Percentiles rank a stretch among this genome's conserved stretches.
phyloP scores from a whole-genome alignment of 164 flowering plant species.

The Sedum album region DNA sequence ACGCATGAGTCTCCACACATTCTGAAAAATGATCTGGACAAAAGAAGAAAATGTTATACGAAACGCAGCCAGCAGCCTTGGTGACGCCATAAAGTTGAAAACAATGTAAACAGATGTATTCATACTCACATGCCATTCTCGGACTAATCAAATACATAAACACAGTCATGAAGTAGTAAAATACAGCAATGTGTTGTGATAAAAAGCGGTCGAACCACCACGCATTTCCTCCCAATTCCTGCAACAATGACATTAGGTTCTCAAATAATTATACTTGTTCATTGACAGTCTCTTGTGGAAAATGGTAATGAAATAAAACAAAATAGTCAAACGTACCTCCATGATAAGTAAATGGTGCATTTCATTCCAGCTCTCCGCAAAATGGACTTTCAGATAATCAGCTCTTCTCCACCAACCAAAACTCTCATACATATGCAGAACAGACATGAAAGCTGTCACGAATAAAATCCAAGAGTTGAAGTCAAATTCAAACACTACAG shows the following conservation, averaged over 20 bases:
- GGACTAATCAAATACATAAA: conserved; percentile 85
- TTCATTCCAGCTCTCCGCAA: conserved; percentile 99
- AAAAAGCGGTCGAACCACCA: conserved; percentile 97
- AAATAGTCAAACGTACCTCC: conserved; percentile 52
- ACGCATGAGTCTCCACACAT: conserved; percentile 94
- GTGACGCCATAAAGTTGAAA: neutral
- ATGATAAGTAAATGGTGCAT: conserved; percentile 98
- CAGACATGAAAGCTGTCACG: conserved; percentile 76
- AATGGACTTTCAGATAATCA: conserved; percentile 93
- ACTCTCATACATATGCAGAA: conserved; percentile 95
- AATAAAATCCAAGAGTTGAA: neutral
- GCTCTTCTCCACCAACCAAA: conserved; percentile 99
- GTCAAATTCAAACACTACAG: neutral
- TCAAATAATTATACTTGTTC: neutral
- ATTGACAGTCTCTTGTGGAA: neutral
- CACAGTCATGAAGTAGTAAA: conserved; percentile 81
- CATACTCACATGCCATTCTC: conserved; percentile 96
- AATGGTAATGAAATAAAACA: neutral
- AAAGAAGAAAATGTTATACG: neutral
- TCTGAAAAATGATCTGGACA: conserved; percentile 91
- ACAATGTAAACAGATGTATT: neutral
- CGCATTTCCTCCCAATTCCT: conserved; percentile 91
- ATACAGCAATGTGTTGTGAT: conserved; percentile 79
- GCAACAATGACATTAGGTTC: conserved; percentile 10
- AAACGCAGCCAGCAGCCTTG: neutral